Base-by-base conservation (phyloP, 768 basidiomycete genomes). In the Calocera cornea region DNA sequence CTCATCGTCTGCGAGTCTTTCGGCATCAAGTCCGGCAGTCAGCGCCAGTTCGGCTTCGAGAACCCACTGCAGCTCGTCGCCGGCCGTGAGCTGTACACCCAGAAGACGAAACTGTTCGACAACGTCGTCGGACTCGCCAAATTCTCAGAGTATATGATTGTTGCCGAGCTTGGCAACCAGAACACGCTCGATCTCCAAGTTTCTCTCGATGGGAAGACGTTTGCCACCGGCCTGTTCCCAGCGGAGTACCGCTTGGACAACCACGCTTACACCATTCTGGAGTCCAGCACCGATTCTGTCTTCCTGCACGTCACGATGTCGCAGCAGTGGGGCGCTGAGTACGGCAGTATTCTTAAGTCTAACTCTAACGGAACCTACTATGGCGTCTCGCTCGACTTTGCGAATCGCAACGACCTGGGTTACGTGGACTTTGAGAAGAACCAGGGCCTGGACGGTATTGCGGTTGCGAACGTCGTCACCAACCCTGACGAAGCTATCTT, bases 361-460 rank as follows among this genome's bases (percentile, higher is more conserved):
- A 98, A 99, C 76, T 97, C 90, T 34, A 99, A 99, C 72, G 97
- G 97, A 40, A 99, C 97, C 0, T 97, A 97, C 80, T 99, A 93
- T 75, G 87, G 90, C 24, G 75, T 94, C 12, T 91, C 94, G 0
- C 73, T 90, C 41, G 88, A 91, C 71, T 83, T 93, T 72, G 97
- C 90, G 66, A 98, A 98, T 76, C 84, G 97, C n/a, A 88, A 99
- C 74, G 78, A 84, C 0, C 74, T 79, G 0, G 97, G 97, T 2
- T 98, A 83, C 73, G 95, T 93, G 34, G 95, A 99, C 76, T 99
- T 98, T 71, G 97, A 99, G 79, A 99, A 98, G 81, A 89, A 97
- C 83, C 85, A 89, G 67, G 95, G 94, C 11, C 77, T 99, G 64
- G 95, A 98, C 75, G 97, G 97, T 0, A 95, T 99, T 70, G 95